Evolutionary conservation across 2,329 filamentous ascomycete species (phyloP).

Genomic region (Didymellaceae sp.): DNA sequence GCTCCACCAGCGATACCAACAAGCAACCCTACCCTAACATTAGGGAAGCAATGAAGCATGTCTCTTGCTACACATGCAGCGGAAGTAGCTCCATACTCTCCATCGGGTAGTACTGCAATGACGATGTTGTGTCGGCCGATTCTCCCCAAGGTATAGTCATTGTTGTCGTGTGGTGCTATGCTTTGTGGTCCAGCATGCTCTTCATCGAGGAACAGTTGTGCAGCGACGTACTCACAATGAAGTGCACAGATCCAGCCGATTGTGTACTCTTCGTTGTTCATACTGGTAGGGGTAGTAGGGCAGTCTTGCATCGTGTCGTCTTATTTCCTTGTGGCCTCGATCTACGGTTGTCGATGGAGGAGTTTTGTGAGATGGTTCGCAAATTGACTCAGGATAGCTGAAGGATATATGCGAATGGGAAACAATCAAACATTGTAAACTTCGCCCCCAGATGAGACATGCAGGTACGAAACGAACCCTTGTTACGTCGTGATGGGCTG

Average conservation of each 20-base stretch:
- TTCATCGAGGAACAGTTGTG: not conserved
- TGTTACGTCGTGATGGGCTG: no score
- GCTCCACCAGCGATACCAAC: not conserved
- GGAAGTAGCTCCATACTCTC: not conserved
- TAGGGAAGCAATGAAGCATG: not conserved
- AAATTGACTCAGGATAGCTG: no score
- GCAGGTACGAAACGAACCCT: no score
- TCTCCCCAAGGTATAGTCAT: not conserved
- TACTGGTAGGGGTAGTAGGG: no score
- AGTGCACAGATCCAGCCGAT: not conserved
- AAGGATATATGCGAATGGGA: no score
- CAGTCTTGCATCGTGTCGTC: no score
- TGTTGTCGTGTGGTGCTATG: not conserved
- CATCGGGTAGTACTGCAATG: not conserved
- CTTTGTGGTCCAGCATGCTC: not conserved
- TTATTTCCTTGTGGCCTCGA: no score
- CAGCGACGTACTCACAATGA: not conserved
- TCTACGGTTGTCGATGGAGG: no score
- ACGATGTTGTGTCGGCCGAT: not conserved
- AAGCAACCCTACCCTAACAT: not conserved
- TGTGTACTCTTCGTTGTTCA: not conserved
- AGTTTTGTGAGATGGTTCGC: no score
- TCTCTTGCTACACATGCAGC: not conserved
- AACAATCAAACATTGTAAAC: no score
- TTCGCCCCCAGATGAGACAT: no score